Evolutionary conservation across 768 basidiomycete genomes (phyloP), one percentile per base, ranked within the genome.

Genomic region (Termitomyces sp.): DNA sequence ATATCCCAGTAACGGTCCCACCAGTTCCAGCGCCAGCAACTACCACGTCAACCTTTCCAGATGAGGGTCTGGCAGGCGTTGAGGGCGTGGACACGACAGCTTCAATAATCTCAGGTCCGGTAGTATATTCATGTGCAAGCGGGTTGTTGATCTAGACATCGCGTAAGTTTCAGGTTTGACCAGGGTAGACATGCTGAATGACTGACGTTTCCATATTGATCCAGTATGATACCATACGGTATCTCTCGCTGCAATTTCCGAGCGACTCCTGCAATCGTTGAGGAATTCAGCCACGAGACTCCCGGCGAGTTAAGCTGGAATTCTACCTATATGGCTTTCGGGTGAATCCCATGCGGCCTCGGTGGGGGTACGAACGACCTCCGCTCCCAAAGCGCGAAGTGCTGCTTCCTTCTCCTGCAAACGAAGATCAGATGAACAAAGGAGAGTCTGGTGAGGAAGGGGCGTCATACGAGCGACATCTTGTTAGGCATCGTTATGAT

Each of bases 1-100:
- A 87, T 48, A 91, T 70, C 2, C 96, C 96, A n/a, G 91, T 92
- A 60, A 99, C 75, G 0, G 96, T 98, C 12, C 96, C 96, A 14
- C 97, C 96, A 2, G 97, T 99, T 14, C 97, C 97, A 10, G 95
- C 92, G 3, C 92, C 87, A 8, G 87, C 92, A 22, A 97, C 72
- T 50, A 98, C 75, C 2, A 85, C 87, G 68, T 95, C 89, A 24
- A 98, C 85, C 69, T 89, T 87, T 50, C 81, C 79, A 33, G 86
- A 88, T 0, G 89, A 91, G 0, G 84, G 85, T 49, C 71, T 78
- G 14, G 69, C 69, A 6, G 72, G 63, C 0, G 83, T 86, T 26
- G 86, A 85, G 9, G 84, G 88, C 1, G 86, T 89, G 1, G 83
- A 81, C 4, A 74, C 73, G 14, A 94, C 79, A 10, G 90, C 89